Evolutionary conservation across 306 rosid genomes (phyloP).

Genomic region (Cyclanthera cordifolia): DNA sequence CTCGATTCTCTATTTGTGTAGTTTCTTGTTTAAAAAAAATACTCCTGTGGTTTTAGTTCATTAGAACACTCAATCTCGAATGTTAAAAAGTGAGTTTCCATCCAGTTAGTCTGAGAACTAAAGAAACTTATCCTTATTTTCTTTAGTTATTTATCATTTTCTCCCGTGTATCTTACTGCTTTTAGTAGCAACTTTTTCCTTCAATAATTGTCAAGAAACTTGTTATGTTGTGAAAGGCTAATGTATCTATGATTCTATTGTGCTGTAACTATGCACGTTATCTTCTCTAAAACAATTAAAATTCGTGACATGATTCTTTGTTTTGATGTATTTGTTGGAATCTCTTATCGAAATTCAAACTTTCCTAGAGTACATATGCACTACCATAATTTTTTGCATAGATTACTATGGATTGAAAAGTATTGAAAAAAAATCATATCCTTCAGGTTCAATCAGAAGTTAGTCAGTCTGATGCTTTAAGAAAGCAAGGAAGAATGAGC

Average conservation of each 20-base stretch:
- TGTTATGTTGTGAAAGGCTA: slow-evolving; percentile 20
- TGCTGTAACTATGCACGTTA: not conserved
- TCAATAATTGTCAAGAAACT: not conserved
- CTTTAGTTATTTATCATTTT: not conserved
- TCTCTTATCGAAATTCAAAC: not conserved
- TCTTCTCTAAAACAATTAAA: not conserved
- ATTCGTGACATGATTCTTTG: not conserved
- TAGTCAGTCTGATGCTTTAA: slow-evolving; percentile 2
- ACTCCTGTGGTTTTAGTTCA: not conserved
- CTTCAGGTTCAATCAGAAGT: slow-evolving; percentile 2
- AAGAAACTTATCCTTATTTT: not conserved
- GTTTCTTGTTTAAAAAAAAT: too few relatives aligned
- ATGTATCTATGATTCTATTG: not conserved
- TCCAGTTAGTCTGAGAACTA: not conserved
- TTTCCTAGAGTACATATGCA: not conserved
- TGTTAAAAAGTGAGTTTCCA: not conserved
- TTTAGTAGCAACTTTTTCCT: not conserved
- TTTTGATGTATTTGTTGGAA: not conserved
- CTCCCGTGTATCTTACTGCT: not conserved
- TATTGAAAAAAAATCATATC: not conserved
- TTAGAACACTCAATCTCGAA: not conserved
- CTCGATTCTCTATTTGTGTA: too few relatives aligned
- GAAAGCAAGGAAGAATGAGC: slow-evolving; percentile 33
- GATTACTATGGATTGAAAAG: not conserved
- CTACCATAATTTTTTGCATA: not conserved